These are phyloP conservation scores for Phalaenopsis aphrodite DNA, from an alignment of 106 monocot species.

Conservation along the genomic window DNA sequence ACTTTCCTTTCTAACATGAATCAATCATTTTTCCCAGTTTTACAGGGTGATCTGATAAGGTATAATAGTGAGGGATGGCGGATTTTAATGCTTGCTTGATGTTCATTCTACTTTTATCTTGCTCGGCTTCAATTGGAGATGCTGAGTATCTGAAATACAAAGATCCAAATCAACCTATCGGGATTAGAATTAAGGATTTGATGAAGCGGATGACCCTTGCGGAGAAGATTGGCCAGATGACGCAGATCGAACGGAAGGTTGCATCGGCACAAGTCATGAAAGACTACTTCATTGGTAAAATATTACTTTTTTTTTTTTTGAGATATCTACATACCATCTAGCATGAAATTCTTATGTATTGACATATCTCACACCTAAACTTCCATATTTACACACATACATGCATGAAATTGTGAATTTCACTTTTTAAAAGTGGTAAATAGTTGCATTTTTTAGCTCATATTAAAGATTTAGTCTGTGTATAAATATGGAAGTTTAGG, in stretches of 20 bases:
- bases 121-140: conserved; percentile 2
- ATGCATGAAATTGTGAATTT: no score
- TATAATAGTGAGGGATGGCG: not conserved
- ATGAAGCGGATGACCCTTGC: conserved; percentile 40
- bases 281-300: conserved; percentile 45
- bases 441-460: no score
- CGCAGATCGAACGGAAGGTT: conserved; percentile 37
- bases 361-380: no score
- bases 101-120: conserved; percentile 15
- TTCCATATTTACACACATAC: no score
- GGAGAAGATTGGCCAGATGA: conserved; percentile 57
- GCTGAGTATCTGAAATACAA: conserved; percentile 31
- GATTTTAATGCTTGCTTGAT: not conserved
- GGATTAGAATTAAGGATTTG: conserved; percentile 32
- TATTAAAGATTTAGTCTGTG: no score
- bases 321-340: no score
- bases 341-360: no score
- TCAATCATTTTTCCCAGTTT: not conserved
- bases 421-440: no score
- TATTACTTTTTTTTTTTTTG: not conserved
- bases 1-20: not conserved
- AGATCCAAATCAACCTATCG: conserved; percentile 35
- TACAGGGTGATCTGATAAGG: not conserved
- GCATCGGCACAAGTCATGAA: conserved; percentile 27
- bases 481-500: no score